Base-by-base conservation (phyloP, 2,329 filamentous ascomycete genomes). In the Colletotrichum coccodes region DNA sequence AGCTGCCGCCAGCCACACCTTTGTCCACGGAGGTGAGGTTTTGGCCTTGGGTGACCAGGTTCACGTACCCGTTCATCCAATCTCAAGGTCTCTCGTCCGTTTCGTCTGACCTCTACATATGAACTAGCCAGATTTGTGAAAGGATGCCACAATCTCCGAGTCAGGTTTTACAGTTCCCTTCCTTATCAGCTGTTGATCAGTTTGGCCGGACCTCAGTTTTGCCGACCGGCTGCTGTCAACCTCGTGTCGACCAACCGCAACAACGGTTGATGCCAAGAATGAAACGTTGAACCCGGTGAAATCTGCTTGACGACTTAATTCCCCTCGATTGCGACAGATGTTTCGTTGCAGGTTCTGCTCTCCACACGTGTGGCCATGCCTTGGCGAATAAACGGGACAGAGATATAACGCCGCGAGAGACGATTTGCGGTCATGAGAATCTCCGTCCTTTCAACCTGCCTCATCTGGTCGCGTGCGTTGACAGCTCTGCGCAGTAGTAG, bases 261-360 rank as follows among this genome's bases (percentile, higher is more conserved):
- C 9, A 18, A 8, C 60, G 49, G 50, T 5, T 28, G 3, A n/a
- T 4, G 60, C 60, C 60, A 44, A 53, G 60, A 53, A 11, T 23
- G 14, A 3, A 6, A 23, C 4, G 3, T 28, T 5, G 11, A 23
- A 2, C 40, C 40, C 36, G 11, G 30, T 16, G 28, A 21, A 21
- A 21, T 11, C 36, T 30, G 40, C 14, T 54, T 66, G 63, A 66
- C 63, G 63, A 66, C 63, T 66, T 66, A 56, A 30, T 16, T 12
- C 49, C 42, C 49, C 30, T 42, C 40, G 30, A 66, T 66, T 32
- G 32, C 63, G 63, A 54, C 47, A 66, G 57, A 56, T 16, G 49
- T 11, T 23, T 38, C n/a, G 21, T 14, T 26, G 16, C 3, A 16
- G 14, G n/a, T 14, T 34, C 50, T 49, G 3, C 30, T 49, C 52